These are phyloP conservation scores for Lasiosphaeria ovina DNA, from an alignment of 495 filamentous ascomycete species.

Conservation along the genomic window DNA sequence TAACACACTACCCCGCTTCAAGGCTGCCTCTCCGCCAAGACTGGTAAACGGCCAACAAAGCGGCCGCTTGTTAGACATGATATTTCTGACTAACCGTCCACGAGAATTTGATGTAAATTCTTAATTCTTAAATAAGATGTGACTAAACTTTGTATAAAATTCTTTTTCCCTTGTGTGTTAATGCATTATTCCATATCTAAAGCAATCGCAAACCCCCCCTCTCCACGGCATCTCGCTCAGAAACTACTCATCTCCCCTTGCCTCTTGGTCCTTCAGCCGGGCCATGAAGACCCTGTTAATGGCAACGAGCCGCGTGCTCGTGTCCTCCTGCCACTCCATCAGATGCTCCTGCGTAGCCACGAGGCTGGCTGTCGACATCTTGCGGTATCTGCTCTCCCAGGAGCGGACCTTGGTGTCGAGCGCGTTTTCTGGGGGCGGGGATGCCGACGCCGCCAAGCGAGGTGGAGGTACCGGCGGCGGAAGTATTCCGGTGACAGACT, in stretches of 20 bases:
- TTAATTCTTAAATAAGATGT: no score
- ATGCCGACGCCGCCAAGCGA: background rate
- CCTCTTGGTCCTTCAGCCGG: slow-evolving; percentile 3
- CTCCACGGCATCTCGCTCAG: no score
- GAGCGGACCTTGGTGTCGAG: slow-evolving; percentile 9
- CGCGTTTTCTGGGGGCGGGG: background rate
- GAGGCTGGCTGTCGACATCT: slow-evolving; percentile 9
- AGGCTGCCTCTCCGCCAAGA: no score
- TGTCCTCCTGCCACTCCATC: slow-evolving; percentile 20
- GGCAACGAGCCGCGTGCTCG: slow-evolving; percentile 18
- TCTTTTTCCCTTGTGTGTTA: no score
- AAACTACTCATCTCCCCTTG: background rate
- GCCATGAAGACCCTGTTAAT: slow-evolving; percentile 20
- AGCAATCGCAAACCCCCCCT: no score
- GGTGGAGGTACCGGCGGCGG: background rate
- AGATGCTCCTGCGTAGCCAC: slow-evolving; percentile 12
- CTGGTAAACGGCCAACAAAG: no score
- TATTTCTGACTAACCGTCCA: no score
- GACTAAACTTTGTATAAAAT: no score
- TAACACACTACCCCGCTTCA: no score
- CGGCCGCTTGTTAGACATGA: no score
- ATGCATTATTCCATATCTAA: no score
- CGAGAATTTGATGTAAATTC: no score
- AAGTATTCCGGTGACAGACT: background rate
- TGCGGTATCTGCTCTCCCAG: slow-evolving; percentile 21